Conservation (phyloP, 345 rosid genomes). For the Corymbia maculata region DNA sequence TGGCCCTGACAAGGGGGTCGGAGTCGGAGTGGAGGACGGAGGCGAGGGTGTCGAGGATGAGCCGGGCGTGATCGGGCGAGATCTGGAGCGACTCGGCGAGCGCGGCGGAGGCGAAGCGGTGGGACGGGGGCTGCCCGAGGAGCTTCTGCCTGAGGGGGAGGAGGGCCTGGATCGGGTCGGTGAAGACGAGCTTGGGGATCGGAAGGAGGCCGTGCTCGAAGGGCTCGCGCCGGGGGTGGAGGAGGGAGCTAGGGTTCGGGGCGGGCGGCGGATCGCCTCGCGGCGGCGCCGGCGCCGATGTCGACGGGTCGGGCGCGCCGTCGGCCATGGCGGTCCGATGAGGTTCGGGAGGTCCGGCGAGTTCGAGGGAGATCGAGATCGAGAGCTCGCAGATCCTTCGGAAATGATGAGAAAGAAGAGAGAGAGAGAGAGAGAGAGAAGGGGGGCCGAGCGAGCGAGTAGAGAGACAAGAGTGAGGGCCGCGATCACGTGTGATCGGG, state of each 20-base stretch:
- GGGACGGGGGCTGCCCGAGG: conserved; percentile 15
- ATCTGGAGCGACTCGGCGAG: conserved; percentile 84
- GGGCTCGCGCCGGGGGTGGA: conserved; percentile 86
- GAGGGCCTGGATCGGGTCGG: conserved; percentile 77
- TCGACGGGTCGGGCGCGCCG: conserved; percentile 30
- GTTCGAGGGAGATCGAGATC: background rate
- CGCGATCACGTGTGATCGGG: background rate
- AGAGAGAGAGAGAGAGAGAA: background rate
- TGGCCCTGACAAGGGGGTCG: conserved; percentile 60
- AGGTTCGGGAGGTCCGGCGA: background rate
- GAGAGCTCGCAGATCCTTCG: conserved; percentile 24
- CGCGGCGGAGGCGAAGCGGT: conserved; percentile 51
- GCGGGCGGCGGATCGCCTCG: conserved; percentile 23
- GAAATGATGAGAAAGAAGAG: background rate
- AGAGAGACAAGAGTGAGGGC: background rate
- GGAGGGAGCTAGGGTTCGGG: conserved; percentile 33
- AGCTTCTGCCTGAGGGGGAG: conserved; percentile 61
- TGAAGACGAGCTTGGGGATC: conserved; percentile 79
- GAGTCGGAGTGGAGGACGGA: conserved; percentile 77
- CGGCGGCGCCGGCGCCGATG: conserved; percentile 31
- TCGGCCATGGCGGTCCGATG: conserved; percentile 31
- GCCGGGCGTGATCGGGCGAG: conserved; percentile 79
- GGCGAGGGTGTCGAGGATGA: conserved; percentile 76
- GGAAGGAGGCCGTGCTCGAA: conserved; percentile 97
- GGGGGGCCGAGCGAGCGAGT: background rate